Base-by-base conservation (phyloP, 768 basidiomycete genomes). In the Amanita pseudoporphyria region DNA sequence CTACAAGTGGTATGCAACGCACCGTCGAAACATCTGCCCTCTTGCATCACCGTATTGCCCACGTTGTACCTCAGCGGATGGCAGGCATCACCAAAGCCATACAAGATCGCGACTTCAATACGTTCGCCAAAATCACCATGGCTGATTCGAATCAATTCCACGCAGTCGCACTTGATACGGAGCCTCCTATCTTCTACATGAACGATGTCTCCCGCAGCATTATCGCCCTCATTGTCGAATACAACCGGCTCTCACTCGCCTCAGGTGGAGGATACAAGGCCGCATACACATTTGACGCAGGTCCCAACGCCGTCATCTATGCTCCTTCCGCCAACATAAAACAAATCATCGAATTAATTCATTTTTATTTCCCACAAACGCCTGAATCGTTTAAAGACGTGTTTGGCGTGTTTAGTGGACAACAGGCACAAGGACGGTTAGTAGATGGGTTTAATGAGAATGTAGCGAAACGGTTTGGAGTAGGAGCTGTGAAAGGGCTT, bases 221-320 rank as follows among this genome's bases (percentile, higher is more conserved):
- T 68, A 90, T 99, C 62, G 73, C 83, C 5, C 67, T 97, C 60
- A 75, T 99, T 56, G 84, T 87, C 36, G 96, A 98, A 68, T 82
- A 92, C 71, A 99, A 99, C 69, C 80, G 94, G 16, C 72, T 88
- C 18, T 72, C 80, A 1, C 66, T 84, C 31, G 81, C 70, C 33
- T 51, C 67, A 52, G 62, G 78, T 65, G 40, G 71, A 2, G 77
- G 78, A 46, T 71, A 80, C 64, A 82, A 87, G 60, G 96, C 93
- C 0, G 96, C 95, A 36, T 99, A 99, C 68, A 99, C 96, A n/a
- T 98, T 87, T 62, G 96, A 99, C 60, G 96, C 96, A 0, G 96
- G 96, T 28, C 96, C 96, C 12, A 99, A 99, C 67, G 94, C 94
- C 2, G 96, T 99, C 63, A 91, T 99, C 60, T 99, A 98, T 67